Percentiles rank a stretch among this genome's conserved stretches.
Conservation (phyloP, 805 yeast genomes). For the Torulaspora microellipsoides region DNA sequence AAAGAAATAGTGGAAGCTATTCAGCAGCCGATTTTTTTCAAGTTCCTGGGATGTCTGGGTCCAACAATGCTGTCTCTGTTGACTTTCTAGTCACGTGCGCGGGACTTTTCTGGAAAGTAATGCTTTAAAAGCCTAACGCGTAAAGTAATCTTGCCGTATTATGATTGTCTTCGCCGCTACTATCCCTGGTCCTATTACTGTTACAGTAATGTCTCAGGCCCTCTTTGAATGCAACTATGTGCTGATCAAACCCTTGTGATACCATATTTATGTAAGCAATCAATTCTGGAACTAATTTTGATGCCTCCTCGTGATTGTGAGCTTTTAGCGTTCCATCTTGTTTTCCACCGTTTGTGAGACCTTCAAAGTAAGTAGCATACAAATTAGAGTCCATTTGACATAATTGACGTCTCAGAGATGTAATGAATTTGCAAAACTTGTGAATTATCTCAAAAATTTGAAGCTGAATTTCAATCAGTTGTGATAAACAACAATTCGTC, state of each 20-base stretch:
- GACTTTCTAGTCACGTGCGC: not conserved
- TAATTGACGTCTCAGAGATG: constrained; percentile 22
- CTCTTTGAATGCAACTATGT: constrained; percentile 19
- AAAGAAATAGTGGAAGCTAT: constrained; percentile 4
- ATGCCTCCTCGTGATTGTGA: constrained; percentile 19
- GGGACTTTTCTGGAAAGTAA: not conserved
- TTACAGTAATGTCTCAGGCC: constrained; percentile 18
- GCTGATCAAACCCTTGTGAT: constrained; percentile 17
- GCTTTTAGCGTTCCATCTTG: not conserved
- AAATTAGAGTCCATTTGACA: constrained; percentile 19
- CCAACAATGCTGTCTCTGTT: not conserved
- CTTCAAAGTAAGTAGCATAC: constrained; percentile 9
- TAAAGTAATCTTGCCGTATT: constrained; percentile 1
- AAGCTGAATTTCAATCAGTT: constrained; percentile 27
- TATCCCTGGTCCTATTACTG: constrained; percentile 3
- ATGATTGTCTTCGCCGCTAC: constrained; percentile 2
- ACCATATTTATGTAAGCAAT: constrained; percentile 13
- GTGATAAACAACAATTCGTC: constrained; percentile 26
- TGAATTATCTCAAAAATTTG: constrained; percentile 31
- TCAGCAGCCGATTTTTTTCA: constrained; percentile 1
- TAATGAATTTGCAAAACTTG: constrained; percentile 31
- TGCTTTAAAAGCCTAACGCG: not conserved
- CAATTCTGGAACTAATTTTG: constrained; percentile 11
- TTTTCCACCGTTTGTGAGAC: not conserved
- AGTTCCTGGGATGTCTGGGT: constrained; percentile 1